Conservation (phyloP, 1,284 basidiomycete genomes). For the Cryptococcus sp. region DNA sequence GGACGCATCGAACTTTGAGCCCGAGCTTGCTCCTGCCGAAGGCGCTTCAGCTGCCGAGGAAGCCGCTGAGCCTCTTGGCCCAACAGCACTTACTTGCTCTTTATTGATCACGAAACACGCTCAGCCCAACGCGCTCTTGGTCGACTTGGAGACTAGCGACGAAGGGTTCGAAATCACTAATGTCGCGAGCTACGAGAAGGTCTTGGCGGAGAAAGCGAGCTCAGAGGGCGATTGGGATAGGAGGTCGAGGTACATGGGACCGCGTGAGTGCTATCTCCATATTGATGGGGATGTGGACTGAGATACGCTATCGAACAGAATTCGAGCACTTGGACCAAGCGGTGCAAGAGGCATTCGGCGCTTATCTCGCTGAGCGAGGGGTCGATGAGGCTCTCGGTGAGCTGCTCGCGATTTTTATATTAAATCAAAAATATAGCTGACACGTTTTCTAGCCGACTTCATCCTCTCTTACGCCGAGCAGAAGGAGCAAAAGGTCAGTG, state of each 20-base stretch:
- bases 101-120: conserved; percentile 74
- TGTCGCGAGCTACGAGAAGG: conserved; percentile 75
- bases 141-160: conserved; percentile 81
- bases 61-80: conserved; percentile 63
- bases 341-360: conserved; percentile 84
- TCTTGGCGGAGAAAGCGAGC: conserved; percentile 75
- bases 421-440: conserved; percentile 7
- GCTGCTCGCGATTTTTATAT: conserved; percentile 41
- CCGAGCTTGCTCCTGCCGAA: conserved; percentile 10
- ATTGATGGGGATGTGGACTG: neutral
- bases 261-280: conserved; percentile 58
- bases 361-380: conserved; percentile 81
- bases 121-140: conserved; percentile 66
- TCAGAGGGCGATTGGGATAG: conserved; percentile 93
- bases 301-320: conserved; percentile 40
- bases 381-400: conserved; percentile 73
- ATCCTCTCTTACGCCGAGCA: conserved; percentile 79
- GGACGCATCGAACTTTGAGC: conserved; percentile 34
- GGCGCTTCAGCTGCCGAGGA: conserved; percentile 16
- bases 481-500: conserved; percentile 81
- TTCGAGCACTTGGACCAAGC: conserved; percentile 87
- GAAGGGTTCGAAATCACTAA: conserved; percentile 86
- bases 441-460: conserved; percentile 60
- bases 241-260: conserved; percentile 87
- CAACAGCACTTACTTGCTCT: conserved; percentile 53